Evolutionary conservation across 352 stramenopile species (phyloP), one percentile per base, ranked within the genome.

Genomic region (Phytophthora syringae): DNA sequence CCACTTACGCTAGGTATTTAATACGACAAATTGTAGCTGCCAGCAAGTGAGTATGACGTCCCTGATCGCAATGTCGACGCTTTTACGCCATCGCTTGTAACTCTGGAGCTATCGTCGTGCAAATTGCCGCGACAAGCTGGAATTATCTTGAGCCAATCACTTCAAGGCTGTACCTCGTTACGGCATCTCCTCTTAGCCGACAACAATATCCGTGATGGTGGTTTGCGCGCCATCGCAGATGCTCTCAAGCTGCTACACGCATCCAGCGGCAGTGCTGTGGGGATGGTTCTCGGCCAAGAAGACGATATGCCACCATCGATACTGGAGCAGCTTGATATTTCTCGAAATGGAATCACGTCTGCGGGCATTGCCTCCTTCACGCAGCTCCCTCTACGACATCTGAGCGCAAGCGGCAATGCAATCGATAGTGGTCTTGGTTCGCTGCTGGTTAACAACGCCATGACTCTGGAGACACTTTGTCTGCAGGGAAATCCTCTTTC

Each of bases 161-260:
- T 89, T 30, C 76, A 79, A 47, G 40, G 44, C 0, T 84, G 73
- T 20, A 68, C 18, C 0, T 54, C 54, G 0, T 39, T 89, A 16
- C 67, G 70, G 11, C 49, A 67, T 7, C 52, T 89, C n/a, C 15
- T 79, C 2, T 56, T 87, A 30, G 64, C 74, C 0, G 63, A 80
- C 20, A 89, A 89, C 57, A 80, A 83, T 52, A 68, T 89, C 13
- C 77, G 80, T 1, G 80, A 89, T 40, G 76, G 80, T 12, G 80
- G 80, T 0, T 32, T 87, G 34, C 74, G 78, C 7, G 80, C 78
- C 7, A 74, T 89, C 44, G 64, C 74, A 1, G 80, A 89, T 50
- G 76, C 74, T 0, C 54, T 89, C 7, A 76, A 72, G 22, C 36
- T 58, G 16, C 45, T 77, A 2, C 60, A 67, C 36, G 52, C 36